Evolutionary conservation across 768 basidiomycete genomes (phyloP).

Genomic region (Coprinopsis sp.): DNA sequence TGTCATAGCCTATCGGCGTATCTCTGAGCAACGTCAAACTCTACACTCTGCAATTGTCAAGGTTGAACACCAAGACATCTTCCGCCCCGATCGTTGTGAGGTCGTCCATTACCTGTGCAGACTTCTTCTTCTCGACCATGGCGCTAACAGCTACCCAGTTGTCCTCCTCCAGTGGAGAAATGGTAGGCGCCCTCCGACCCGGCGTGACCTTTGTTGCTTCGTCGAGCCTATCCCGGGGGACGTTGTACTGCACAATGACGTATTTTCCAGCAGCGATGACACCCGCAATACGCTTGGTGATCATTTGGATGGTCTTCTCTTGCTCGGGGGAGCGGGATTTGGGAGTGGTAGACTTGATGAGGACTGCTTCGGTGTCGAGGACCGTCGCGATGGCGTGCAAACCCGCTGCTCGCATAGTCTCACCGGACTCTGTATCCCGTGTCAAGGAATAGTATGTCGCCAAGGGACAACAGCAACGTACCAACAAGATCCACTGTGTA

Average conservation of each 20-base stretch:
- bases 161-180: constrained; percentile 76
- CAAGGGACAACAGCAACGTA: constrained; percentile 31
- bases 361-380: constrained; percentile 79
- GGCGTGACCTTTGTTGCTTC: constrained; percentile 74
- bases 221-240: constrained; percentile 58
- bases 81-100: constrained; percentile 80
- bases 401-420: constrained; percentile 98
- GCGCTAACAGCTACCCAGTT: constrained; percentile 89
- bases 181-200: constrained; percentile 83
- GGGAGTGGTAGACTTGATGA: constrained; percentile 72
- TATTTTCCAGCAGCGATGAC: constrained; percentile 86
- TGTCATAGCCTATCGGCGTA: too few relatives aligned
- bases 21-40: too few relatives aligned
- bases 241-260: constrained; percentile 90
- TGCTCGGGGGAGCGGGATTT: constrained; percentile 66
- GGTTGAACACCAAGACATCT: constrained; percentile 83
- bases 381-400: constrained; percentile 90
- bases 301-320: constrained; percentile 63
- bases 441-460: neutral
- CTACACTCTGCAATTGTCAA: constrained; percentile 92
- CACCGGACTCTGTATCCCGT: constrained; percentile 76
- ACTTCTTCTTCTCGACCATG: constrained; percentile 84
- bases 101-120: constrained; percentile 86
- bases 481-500: constrained; percentile 95
- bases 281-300: constrained; percentile 86